Percentiles rank a stretch among this genome's conserved stretches.
phyloP scores from a whole-genome alignment of 2,329 filamentous ascomycete species.

The Sporothrix mexicana region DNA sequence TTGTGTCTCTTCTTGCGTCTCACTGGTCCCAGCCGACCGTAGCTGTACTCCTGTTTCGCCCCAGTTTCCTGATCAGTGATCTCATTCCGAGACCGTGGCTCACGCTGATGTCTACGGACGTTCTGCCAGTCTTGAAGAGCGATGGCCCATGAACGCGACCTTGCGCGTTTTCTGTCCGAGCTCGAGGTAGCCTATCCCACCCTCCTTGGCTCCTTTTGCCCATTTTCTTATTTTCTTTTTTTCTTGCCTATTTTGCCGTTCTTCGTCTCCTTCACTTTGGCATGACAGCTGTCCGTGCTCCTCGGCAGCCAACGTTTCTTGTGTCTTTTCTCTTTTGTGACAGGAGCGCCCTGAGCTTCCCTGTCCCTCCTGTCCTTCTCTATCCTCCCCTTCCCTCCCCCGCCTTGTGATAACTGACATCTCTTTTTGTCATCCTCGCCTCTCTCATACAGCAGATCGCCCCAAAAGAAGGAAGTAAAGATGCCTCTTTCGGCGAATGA shows the following conservation, averaged over 20 bases:
- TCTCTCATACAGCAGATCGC: background rate
- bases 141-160: slow-evolving; percentile 15
- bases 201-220: background rate
- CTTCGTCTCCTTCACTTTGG: background rate
- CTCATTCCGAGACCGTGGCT: background rate
- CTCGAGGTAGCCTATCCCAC: slow-evolving; percentile 23
- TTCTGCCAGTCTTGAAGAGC: background rate
- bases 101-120: background rate
- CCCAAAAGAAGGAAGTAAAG: slow-evolving; percentile 22
- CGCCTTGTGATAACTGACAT: slow-evolving; percentile 21
- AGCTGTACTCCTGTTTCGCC: slow-evolving; percentile 3
- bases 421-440: background rate
- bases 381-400: background rate
- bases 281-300: slow-evolving; percentile 5
- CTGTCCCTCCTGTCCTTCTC: background rate
- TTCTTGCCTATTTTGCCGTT: no score
- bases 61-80: slow-evolving; percentile 12
- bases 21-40: slow-evolving; percentile 12
- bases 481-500: background rate
- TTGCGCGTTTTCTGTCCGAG: slow-evolving; percentile 30
- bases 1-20: background rate
- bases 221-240: no score
- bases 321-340: background rate
- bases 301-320: background rate
- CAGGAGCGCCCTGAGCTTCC: background rate